Base-by-base conservation (phyloP, 2,329 filamentous ascomycete genomes). In the Arthrinium puccinioides region DNA sequence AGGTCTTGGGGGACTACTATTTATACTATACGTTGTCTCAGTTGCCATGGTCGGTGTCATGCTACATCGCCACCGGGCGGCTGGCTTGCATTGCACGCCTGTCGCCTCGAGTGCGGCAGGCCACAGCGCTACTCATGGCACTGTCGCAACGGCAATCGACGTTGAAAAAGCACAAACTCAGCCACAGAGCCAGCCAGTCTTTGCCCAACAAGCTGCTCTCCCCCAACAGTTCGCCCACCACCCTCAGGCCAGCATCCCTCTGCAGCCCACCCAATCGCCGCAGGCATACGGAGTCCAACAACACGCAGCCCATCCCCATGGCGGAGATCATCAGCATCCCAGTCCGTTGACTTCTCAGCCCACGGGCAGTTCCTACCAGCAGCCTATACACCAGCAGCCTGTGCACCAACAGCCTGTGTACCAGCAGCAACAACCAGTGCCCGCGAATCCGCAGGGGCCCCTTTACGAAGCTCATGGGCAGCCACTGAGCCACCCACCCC, bases 51-150 rank as follows among this genome's bases (percentile, higher is more conserved):
- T 67, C 48, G 49, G 59, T 41, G 49, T 69, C 7, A 56, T 58
- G 39, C 53, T 70, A 10, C 55, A 63, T 46, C 59, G 62, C 11
- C 68, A 72, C 44, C 66, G 68, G 39, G 54, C 54, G 28, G 59
- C 57, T 9, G 66, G 67, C 14, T 56, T 67, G 6, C 65, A 62
- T 47, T 57, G 51, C 47, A 57, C 45, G 42, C 60, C 64, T 7
- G 33, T 48, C 21, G 13, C 13, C 44, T 53, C 48, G 46, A 46
- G 38, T 14, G 49, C 58, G 18, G 21, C 39, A 19, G 25, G 25
- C 5, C 28, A 32, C 21, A n/a, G n/a, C n/a, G n/a, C n/a, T n/a
- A n/a, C n/a, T n/a, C 16, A 38, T 6, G 33, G 27, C 14, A 24
- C 21, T n/a, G 35, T 43, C 6, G 21, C 25, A 6, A 36, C 39